Conservation (phyloP, 2,329 filamentous ascomycete genomes). For the Venturia nashicola region DNA sequence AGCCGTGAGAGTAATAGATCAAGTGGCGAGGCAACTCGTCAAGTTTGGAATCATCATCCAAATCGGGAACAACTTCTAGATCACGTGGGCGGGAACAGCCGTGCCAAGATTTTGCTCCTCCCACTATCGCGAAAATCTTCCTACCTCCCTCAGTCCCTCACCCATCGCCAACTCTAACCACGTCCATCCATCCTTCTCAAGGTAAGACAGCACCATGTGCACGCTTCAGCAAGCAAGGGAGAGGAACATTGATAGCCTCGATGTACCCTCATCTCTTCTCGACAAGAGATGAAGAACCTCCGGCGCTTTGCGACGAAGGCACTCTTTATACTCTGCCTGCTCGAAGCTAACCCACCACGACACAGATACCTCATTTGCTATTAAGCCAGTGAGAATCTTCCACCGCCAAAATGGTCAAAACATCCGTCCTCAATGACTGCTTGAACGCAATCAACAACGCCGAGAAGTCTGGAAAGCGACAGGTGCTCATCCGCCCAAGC, state of each 20-base stretch:
- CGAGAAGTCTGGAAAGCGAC: slow-evolving; percentile 99
- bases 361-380: slow-evolving; percentile 49
- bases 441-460: slow-evolving; percentile 99
- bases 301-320: slow-evolving; percentile 39
- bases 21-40: background rate
- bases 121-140: background rate
- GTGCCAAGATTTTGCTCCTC: background rate
- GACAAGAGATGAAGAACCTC: slow-evolving; percentile 57
- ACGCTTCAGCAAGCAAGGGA: slow-evolving; percentile 37
- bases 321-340: slow-evolving; percentile 57
- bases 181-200: background rate
- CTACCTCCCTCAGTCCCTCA: no score
- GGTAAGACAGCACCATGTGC: background rate
- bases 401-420: slow-evolving; percentile 93
- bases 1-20: background rate
- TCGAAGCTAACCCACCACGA: slow-evolving; percentile 44
- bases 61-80: background rate
- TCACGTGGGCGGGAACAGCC: background rate
- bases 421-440: slow-evolving; percentile 98
- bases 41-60: background rate
- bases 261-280: slow-evolving; percentile 35
- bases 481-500: slow-evolving; percentile 93
- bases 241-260: slow-evolving; percentile 26
- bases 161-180: background rate
- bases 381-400: slow-evolving; percentile 67